Conservation (phyloP, 345 rosid species). For the Camelina neglecta region DNA sequence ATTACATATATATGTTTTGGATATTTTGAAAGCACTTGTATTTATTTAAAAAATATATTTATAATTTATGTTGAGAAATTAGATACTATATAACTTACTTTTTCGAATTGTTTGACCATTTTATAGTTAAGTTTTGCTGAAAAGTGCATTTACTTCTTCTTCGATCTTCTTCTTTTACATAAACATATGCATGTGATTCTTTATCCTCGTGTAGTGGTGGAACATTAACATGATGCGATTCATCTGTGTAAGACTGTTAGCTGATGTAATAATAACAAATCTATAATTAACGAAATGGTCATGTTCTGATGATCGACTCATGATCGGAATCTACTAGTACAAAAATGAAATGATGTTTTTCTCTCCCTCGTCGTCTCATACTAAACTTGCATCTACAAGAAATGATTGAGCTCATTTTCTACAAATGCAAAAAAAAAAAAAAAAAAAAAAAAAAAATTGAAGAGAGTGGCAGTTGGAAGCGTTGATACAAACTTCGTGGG, state of each 20-base stretch:
- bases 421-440: no score
- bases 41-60: background rate
- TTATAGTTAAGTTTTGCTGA: background rate
- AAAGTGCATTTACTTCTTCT: background rate
- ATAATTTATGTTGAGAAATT: background rate
- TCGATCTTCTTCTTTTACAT: background rate
- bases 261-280: background rate
- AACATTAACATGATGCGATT: slow-evolving; percentile 6
- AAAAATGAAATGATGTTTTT: background rate
- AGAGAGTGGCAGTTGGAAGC: no score
- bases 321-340: background rate
- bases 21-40: background rate
- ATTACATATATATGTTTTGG: background rate
- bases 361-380: background rate
- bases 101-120: background rate
- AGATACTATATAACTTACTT: background rate
- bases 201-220: background rate
- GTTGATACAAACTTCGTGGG: no score
- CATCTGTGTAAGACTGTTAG: background rate
- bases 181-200: background rate
- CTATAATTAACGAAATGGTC: background rate
- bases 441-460: no score
- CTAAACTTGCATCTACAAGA: background rate
- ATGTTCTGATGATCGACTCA: background rate
- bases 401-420: background rate